Evolutionary conservation across 257 asterid species (phyloP).

Genomic region (Salvia miltiorrhiza): DNA sequence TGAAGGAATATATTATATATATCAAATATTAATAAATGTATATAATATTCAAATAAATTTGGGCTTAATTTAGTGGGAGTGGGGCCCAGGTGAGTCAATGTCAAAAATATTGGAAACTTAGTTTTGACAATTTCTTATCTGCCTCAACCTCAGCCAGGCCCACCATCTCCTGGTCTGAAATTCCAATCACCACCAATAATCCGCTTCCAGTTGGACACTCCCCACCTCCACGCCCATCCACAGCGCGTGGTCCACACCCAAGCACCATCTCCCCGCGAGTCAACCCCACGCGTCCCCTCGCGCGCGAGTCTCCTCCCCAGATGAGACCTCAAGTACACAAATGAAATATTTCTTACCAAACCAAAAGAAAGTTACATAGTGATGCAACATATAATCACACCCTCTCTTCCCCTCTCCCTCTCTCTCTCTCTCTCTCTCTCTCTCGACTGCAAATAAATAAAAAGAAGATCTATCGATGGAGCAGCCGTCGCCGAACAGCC

Average conservation of each 20-base stretch:
- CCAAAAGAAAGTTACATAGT: constrained; percentile 39
- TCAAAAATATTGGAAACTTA: constrained; percentile 32
- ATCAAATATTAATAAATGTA: not conserved
- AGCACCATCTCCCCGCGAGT: no score
- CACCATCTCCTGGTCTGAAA: constrained; percentile 40
- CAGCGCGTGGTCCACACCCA: constrained; percentile 3
- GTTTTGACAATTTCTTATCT: constrained; percentile 40
- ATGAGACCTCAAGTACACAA: no score
- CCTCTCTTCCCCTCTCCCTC: not conserved
- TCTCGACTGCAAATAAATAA: not conserved
- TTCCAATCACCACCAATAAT: constrained; percentile 48
- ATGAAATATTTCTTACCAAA: constrained; percentile 47
- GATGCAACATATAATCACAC: constrained; percentile 19
- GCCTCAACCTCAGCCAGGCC: constrained; percentile 3
- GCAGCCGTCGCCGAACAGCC: no score
- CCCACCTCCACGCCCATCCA: constrained; percentile 1
- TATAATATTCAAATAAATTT: not conserved
- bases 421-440: constrained; percentile 4
- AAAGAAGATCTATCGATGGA: constrained; percentile 43
- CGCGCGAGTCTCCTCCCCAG: no score
- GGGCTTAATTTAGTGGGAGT: not conserved
- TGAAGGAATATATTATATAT: no score
- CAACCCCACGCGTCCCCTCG: no score
- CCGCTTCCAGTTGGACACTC: constrained; percentile 33
- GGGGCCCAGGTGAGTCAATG: constrained; percentile 47